Evolutionary conservation across 208 protist species (phyloP), one percentile per base, ranked within the genome.

Genomic region (Trypanosoma vivax): DNA sequence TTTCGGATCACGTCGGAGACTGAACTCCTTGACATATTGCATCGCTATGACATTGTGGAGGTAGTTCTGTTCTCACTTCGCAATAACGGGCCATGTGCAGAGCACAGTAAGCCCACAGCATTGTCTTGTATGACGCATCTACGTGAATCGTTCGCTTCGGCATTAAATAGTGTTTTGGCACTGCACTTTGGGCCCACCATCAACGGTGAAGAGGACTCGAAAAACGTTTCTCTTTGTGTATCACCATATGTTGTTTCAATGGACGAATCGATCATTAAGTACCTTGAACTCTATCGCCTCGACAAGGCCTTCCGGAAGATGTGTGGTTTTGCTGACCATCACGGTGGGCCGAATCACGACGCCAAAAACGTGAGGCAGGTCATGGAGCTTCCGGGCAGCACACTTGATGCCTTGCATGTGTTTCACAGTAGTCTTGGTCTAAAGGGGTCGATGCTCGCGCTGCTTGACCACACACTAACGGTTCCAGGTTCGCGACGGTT

Each of bases 321-420:
- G 38, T 56, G 38, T 31, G 9, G 24, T 19, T 31, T 34, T 19
- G 9, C 4, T 13, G 25, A 1, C 19, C 14, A 30, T 10, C 18
- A 34, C 6, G 28, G 18, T 16, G 16, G 1, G 28, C 31, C 13
- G 7, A 25, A 62, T 28, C 35, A 3, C 28, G 16, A 23, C n/a
- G 27, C 19, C 2, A 46, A 43, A 18, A 34, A 21, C 19, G 13
- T 42, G 19, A 28, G 31, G 13, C 2, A 39, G 60, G 37, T 45
- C 42, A 48, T 86, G 65, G 37, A 43, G 13, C 55, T 94, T 3
- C 78, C 82, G 0, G 86, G 82, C 5, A 76, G 55, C 24, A 82
- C 86, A 18, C 56, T 94, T 58, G 62, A 83, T 11, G 86, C 86
- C 1, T 60, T 94, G 50, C 82, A 94, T 50, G 45, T 94, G n/a